A percentile compares a stretch with the other conserved stretches of the same genome.
phyloP scores from a whole-genome alignment of 1,284 basidiomycete species.

The Irpex rosettiformis region DNA sequence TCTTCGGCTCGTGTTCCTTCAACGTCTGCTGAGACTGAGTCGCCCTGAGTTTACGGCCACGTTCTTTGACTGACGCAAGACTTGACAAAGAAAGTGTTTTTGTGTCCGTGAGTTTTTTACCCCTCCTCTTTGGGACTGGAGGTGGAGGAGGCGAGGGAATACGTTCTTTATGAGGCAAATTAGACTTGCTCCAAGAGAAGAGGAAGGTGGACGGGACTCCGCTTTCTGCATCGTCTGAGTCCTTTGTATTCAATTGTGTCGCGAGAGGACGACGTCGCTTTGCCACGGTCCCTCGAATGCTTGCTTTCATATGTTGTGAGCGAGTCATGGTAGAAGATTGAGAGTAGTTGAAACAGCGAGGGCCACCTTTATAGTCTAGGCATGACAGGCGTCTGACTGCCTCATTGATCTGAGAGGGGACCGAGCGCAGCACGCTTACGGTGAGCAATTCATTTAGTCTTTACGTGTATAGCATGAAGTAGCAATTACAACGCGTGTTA shows the following conservation, averaged over 20 bases:
- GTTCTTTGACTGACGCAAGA: neutral
- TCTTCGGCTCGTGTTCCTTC: neutral
- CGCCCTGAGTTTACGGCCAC: neutral
- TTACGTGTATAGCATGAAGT: neutral
- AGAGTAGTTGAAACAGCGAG: neutral
- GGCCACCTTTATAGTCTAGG: neutral
- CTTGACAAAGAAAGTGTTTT: neutral
- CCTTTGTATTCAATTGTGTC: neutral
- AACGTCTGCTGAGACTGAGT: neutral
- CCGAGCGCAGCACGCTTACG: no score
- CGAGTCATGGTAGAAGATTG: neutral
- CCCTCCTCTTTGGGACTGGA: neutral
- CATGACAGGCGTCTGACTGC: neutral
- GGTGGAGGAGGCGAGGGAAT: neutral
- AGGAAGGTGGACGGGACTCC: neutral
- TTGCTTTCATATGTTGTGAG: neutral
- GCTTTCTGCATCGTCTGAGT: neutral
- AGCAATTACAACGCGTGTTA: no score
- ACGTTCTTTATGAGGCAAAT: neutral
- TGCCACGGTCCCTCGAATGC: neutral
- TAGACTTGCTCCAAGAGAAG: neutral
- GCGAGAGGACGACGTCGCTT: neutral
- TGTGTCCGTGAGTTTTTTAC: neutral
- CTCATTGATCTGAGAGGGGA: no score
- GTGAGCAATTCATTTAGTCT: no score